Base-by-base conservation (phyloP, 2,329 filamentous ascomycete species). In the Colletotrichum sp. region DNA sequence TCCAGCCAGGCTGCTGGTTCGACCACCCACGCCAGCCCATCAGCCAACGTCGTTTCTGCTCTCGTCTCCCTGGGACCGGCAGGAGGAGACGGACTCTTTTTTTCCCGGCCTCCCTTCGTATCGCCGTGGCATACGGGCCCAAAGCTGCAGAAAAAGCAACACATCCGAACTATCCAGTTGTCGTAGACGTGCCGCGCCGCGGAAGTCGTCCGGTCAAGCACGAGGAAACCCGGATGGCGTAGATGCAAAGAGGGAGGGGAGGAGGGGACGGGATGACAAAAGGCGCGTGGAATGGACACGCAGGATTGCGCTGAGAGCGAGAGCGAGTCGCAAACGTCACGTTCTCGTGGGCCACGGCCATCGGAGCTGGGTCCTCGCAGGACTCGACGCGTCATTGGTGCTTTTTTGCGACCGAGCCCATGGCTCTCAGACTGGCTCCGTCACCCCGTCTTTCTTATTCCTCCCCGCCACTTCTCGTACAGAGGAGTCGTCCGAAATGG, bases 281-380 rank as follows among this genome's bases (percentile, higher is more conserved):
- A 48, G n/a, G 43, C n/a, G 43, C 43, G 10, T 48, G 43, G 18
- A 59, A 18, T 55, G 39, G 39, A 16, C 18, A 39, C 10, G 39
- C 26, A 26, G 69, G 26, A 43, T 21, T 21, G 57, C 24, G 39
- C 43, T 21, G 39, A 39, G 55, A 36, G 61, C 21, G 26, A 64
- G 57, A 64, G 55, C 57, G 28, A 68, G 43, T 39, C 43, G 61
- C 21, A 60, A 65, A 66, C 72, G 72, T 74, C 72, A 67, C 68
- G 32, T n/a, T 63, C 60, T 59, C 21, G 52, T 68, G 16, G 24
- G 16, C 34, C 34, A 28, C 18, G 39, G 43, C 30, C 28, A n/a
- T 72, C 64, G 70, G 73, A 75, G 70, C 59, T 73, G 64, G 70
- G 73, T 75, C 70, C 70, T 75, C 61, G 59, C 43, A 24, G 73